Base-by-base conservation (phyloP, 352 stramenopile species). In the Elongisporangium anandrum region DNA sequence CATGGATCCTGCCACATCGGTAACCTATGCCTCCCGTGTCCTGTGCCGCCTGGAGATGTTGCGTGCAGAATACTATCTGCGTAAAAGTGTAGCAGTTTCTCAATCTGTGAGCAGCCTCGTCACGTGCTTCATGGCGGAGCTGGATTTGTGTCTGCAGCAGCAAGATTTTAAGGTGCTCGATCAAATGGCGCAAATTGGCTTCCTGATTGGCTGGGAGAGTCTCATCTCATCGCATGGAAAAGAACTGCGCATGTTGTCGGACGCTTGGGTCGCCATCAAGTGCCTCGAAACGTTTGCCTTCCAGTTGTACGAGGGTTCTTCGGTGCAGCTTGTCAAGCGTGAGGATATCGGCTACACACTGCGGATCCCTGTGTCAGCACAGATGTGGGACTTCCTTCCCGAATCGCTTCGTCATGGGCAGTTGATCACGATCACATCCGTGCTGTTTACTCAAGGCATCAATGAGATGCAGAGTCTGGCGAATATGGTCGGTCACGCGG, bases 151-250 rank as follows among this genome's bases (percentile, higher is more conserved):
- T 34, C 60, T 95, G 0, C 79, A 86, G 16, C 74, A 90, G 56
- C 53, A 67, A 50, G 83, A 89, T 57, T 50, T 66, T 0, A 69
- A 75, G 19, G 82, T 90, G 45, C 63, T 96, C 23, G 73, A 87
- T 63, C 85, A 94, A 63, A 70, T 92, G 57, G 78, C 75, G 0
- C 62, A 64, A 21, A 70, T 91, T n/a, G 87, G 87, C 0, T 97
- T 97, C 56, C 62, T 97, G 9, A 87, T 98, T 49, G 93, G 90
- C 19, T 98, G 97, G 83, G 94, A 98, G 72, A 97, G 92, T 39
- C 77, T 99, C 2, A 89, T 99, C 21, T 97, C 87, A 60, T 97
- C 95, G 16, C 92, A 97, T 45, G 95, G 94, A 23, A 98, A 98
- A 62, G 96, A 99, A 60, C 62, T 98, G 34, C 89, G 86, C 49